Conservation (phyloP, 177 flowering plant species). For the Vitis hybrid region DNA sequence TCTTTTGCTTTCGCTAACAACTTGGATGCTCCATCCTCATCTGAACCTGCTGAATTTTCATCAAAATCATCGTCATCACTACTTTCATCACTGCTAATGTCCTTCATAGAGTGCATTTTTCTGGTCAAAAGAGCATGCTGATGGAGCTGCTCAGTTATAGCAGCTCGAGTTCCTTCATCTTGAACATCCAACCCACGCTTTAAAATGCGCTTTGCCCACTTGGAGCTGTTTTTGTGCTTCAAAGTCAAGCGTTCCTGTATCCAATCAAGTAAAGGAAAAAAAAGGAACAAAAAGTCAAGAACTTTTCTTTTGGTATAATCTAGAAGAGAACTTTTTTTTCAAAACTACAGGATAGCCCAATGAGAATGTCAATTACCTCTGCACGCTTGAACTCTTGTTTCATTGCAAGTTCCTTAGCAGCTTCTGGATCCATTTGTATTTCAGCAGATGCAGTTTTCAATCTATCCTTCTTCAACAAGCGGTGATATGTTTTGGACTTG, state of each 20-base stretch:
- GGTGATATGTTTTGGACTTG: slow-evolving; percentile 82
- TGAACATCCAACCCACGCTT: slow-evolving; percentile 72
- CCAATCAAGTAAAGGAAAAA: slow-evolving; percentile 4
- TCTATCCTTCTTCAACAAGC: slow-evolving; percentile 69
- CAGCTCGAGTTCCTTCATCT: slow-evolving; percentile 90
- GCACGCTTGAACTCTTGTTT: slow-evolving; percentile 87
- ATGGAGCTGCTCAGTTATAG: slow-evolving; percentile 80
- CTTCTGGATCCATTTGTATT: slow-evolving; percentile 68
- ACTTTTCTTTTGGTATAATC: neutral
- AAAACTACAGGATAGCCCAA: neutral
- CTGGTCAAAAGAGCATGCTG: slow-evolving; percentile 71
- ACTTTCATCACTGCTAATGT: slow-evolving; percentile 60
- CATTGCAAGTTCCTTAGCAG: slow-evolving; percentile 74
- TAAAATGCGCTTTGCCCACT: slow-evolving; percentile 81
- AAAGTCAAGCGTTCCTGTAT: slow-evolving; percentile 80
- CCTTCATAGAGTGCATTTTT: slow-evolving; percentile 81
- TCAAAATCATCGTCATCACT: slow-evolving; percentile 63
- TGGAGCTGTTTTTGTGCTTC: slow-evolving; percentile 74
- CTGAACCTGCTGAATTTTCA: slow-evolving; percentile 38
- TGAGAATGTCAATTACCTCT: slow-evolving; percentile 47
- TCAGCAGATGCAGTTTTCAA: slow-evolving; percentile 44
- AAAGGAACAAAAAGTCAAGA: neutral
- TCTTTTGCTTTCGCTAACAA: slow-evolving; percentile 66
- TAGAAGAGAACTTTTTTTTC: neutral
- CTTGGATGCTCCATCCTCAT: slow-evolving; percentile 43